Base-by-base conservation (phyloP, 225 moss, liverwort and hornwort genomes). In the Physcomitrium patens region DNA sequence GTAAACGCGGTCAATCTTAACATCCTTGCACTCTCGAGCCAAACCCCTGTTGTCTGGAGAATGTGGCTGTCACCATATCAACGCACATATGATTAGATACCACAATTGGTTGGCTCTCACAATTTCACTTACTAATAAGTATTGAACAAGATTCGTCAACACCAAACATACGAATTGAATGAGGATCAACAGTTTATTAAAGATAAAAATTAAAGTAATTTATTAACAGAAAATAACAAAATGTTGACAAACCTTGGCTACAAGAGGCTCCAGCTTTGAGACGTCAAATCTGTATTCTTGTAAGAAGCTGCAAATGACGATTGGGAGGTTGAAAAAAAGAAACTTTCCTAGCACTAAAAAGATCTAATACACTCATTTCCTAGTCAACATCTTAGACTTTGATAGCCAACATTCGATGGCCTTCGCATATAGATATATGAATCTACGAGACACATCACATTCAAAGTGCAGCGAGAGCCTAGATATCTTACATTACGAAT, bases 11-110 rank as follows among this genome's bases (percentile, higher is more conserved):
- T 99, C 93, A 42, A 99, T 83, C 78, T 94, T 93, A 77, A 93
- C 93, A 68, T 99, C 90, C 71, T 99, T 93, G 70, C 90, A 93
- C 81, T 93, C 94, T 68, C 85, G 83, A 55, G 94, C 93, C 67
- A 92, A 83, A 56, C 82, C 94, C 75, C 91, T 90, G 73, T 99
- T 99, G 74, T 99, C 97, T 24, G 94, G 97, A 69, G 94, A 99
- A 84, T 99, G 94, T 13, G 97, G 97, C 97, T 99, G 93, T 68
- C 73, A 83, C 31, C 51, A 69, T 27, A 65, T 9, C 48, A 74
- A 74, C 58, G 58, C 47, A 9, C 23, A 63, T 70, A 52, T 67
- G 14, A 44, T 84, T 74, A 80, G 67, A 69, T 9, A 55, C 17
- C 7, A 76, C 51, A 26, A 69, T 56, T 67, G 7, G 13, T 17